These are phyloP conservation scores for Gastrodia elata DNA, from an alignment of 106 monocot genomes.

Conservation along the genomic window DNA sequence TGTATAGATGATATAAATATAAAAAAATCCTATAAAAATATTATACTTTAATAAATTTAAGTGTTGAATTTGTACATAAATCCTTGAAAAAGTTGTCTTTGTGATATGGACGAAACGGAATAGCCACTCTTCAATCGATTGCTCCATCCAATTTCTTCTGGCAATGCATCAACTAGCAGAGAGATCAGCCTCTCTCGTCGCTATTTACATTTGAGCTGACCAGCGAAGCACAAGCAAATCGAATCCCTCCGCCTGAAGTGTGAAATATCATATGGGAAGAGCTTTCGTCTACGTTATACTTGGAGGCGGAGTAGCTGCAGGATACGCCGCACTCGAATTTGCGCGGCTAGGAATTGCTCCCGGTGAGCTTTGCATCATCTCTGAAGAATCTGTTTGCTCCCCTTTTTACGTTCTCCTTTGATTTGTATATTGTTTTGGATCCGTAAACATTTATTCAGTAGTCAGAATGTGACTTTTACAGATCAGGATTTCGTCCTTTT, in stretches of 20 bases:
- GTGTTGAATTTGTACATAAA: too few species aligned
- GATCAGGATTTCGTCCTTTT: background rate
- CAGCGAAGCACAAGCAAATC: background rate
- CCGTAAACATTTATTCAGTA: background rate
- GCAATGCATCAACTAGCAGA: too few species aligned
- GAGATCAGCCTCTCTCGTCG: too few species aligned
- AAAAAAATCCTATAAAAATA: too few species aligned
- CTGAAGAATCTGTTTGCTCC: conserved; percentile 59
- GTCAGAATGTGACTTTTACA: background rate
- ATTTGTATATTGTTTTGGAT: background rate
- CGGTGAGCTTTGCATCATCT: conserved; percentile 93
- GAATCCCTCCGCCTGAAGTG: background rate
- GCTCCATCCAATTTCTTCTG: too few species aligned
- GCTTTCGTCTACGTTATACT: conserved; percentile 86
- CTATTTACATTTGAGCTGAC: too few species aligned
- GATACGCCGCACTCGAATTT: conserved; percentile 89
- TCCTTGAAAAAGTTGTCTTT: too few species aligned
- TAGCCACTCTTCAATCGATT: too few species aligned
- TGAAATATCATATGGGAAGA: conserved; percentile 44
- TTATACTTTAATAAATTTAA: too few species aligned
- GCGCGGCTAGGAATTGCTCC: conserved; percentile 34
- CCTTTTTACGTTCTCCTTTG: background rate
- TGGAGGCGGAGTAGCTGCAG: conserved; percentile 82
- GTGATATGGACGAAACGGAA: too few species aligned
- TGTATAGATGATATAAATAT: too few species aligned